These are phyloP conservation scores for Phascolomyces articulosus DNA, from an alignment of 371 early-diverging fungal species.

Conservation along the genomic window DNA sequence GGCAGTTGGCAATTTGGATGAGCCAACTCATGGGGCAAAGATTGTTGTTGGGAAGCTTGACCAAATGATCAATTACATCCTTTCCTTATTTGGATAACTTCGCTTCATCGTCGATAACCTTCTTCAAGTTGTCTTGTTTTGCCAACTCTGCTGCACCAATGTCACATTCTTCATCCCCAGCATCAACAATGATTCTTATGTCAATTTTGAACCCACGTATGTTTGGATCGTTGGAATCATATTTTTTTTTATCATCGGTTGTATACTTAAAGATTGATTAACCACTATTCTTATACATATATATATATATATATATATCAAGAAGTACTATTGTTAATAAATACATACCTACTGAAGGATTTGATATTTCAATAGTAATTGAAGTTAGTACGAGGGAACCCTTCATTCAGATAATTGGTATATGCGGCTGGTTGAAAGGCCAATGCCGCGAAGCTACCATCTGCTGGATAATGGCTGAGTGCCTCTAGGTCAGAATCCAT, in stretches of 20 bases:
- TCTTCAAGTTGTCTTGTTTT: not conserved
- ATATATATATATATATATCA: no score
- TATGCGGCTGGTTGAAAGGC: no score
- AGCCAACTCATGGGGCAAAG: not conserved
- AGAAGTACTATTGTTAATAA: no score
- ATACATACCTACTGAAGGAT: no score
- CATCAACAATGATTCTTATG: conserved; percentile 3
- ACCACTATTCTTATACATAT: not conserved
- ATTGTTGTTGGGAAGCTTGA: not conserved
- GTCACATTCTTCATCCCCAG: not conserved
- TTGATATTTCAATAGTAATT: no score
- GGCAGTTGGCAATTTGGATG: conserved; percentile 4
- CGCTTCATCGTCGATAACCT: not conserved
- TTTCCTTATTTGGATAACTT: not conserved
- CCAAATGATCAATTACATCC: not conserved
- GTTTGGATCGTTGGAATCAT: not conserved
- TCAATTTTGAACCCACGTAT: not conserved
- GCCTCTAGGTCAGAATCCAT: no score
- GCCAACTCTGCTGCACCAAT: not conserved
- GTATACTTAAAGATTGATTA: not conserved
- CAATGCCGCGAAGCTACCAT: no score
- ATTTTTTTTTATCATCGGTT: not conserved
- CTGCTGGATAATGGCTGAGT: no score
- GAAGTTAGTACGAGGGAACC: no score
- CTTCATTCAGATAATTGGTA: no score